phyloP scores from a whole-genome alignment of 108 stramenopile species.

The Schizochytrium sp. region DNA sequence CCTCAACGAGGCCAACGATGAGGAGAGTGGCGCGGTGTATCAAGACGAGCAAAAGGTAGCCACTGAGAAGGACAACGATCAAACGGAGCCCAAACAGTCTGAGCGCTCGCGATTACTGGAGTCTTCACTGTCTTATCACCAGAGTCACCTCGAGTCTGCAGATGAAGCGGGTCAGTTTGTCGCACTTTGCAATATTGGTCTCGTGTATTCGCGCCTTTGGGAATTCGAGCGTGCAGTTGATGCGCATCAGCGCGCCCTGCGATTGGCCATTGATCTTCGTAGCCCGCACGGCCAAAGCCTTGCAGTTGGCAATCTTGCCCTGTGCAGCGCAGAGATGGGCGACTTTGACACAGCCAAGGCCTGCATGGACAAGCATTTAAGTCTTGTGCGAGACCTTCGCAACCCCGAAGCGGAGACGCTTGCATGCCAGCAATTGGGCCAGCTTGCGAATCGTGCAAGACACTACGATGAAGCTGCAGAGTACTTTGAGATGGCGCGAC shows the following conservation, averaged over 20 bases:
- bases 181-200: background rate
- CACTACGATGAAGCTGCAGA: background rate
- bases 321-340: background rate
- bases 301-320: background rate
- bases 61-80: background rate
- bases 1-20: background rate
- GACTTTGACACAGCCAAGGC: background rate
- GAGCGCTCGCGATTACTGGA: background rate
- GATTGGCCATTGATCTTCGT: background rate
- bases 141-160: background rate
- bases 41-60: background rate
- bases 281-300: conserved; percentile 15
- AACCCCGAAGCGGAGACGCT: background rate
- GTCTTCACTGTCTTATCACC: background rate
- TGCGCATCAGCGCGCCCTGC: background rate
- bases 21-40: background rate
- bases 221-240: background rate
- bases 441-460: background rate
- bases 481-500: background rate
- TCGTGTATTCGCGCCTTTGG: background rate
- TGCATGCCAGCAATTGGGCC: background rate
- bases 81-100: background rate
- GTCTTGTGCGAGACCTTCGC: background rate
- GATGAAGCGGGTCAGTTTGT: background rate
- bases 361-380: conserved; percentile 1